phyloP scores from a whole-genome alignment of 257 asterid species.

The Nicotiana otophora region DNA sequence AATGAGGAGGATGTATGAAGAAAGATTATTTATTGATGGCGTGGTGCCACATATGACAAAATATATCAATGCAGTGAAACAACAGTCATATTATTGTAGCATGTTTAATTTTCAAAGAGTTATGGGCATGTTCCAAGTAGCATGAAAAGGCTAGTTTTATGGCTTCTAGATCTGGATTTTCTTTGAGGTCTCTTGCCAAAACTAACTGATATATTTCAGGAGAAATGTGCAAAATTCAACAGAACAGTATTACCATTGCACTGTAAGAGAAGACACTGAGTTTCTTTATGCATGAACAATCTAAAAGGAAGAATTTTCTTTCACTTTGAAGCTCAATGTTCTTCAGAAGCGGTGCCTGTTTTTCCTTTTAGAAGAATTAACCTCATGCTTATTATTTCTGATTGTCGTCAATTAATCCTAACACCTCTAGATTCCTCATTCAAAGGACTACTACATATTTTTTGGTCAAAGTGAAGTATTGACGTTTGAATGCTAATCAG shows the following conservation, averaged over 20 bases:
- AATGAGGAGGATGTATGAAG: too few species aligned
- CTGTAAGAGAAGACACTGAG: background rate
- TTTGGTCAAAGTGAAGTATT: background rate
- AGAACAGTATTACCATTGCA: background rate
- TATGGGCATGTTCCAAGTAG: too few species aligned
- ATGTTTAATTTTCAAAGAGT: too few species aligned
- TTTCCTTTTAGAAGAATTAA: background rate
- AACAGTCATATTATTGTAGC: too few species aligned
- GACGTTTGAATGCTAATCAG: conserved; percentile 7
- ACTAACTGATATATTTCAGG: background rate
- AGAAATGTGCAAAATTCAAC: background rate
- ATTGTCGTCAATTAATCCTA: background rate
- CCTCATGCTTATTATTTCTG: background rate
- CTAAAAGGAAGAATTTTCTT: background rate
- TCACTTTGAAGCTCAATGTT: background rate
- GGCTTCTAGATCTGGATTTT: too few species aligned
- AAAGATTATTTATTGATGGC: too few species aligned
- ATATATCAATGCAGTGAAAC: too few species aligned
- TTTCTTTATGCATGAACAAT: background rate
- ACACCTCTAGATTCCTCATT: background rate
- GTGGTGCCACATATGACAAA: too few species aligned
- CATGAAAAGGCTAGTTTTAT: too few species aligned
- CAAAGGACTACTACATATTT: background rate
- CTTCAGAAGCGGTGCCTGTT: background rate
- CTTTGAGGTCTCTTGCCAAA: too few species aligned